Evolutionary conservation across 495 filamentous ascomycete species (phyloP), one percentile per base, ranked within the genome.

Genomic region (Penicillium pulvis): DNA sequence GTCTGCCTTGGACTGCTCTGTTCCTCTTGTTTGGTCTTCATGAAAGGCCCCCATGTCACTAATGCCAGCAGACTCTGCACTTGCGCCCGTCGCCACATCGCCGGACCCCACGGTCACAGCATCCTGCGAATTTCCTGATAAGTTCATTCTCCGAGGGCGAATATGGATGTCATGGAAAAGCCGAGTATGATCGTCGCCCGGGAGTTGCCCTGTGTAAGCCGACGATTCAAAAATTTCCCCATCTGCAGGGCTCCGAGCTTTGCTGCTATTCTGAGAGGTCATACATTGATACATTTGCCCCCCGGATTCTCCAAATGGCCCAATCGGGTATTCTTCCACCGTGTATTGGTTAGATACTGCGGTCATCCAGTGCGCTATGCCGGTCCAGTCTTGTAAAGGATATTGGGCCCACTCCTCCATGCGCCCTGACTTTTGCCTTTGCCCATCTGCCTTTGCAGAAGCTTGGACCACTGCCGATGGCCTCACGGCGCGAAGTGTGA

Each of bases 381-480:
- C 62, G 3, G 53, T 33, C 60, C 60, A 66, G 9, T 56, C 57
- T 36, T 59, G 64, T 5, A 71, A 60, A 33, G 69, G 67, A 6
- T 68, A 51, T n/a, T 52, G 58, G 16, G 60, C 55, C 67, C 67
- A 71, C 51, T 70, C 67, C 17, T 62, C 60, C 64, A 71, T 64
- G 12, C 62, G 69, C 14, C 64, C 55, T 42, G 59, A 55, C 45
- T 71, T 71, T n/a, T 62, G 62, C 47, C 58, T 68, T 14, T 51
- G 59, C 7, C 43, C 58, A 2, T 62, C 61, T 10, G 60, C 17
- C 31, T 64, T 66, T 17, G 56, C n/a, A 14, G 55, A 59, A 10
- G 59, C 48, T 36, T 57, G 58, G 17, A 57, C 39, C 9, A 64
- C 6, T 10, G 28, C 50, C 19, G 49, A n/a, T 44, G 63, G 60